These are phyloP conservation scores for Suillus tomentosus DNA, from an alignment of 768 basidiomycete species.

Conservation along the genomic window DNA sequence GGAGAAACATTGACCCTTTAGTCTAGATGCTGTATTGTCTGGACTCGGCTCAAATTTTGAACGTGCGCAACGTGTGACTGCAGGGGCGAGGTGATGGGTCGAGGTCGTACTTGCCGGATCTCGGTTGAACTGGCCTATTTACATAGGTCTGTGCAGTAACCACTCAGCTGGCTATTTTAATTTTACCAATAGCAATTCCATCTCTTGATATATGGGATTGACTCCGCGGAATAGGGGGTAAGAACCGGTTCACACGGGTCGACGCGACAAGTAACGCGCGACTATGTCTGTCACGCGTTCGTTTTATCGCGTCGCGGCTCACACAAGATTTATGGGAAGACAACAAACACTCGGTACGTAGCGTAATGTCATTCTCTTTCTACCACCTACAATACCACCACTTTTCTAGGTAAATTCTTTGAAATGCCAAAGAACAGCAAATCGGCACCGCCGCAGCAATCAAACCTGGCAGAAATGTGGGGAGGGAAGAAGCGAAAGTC, in stretches of 20 bases:
- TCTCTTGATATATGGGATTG: not conserved
- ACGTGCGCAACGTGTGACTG: too few species aligned
- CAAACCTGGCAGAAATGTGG: conserved; percentile 81
- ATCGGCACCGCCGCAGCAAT: conserved; percentile 70
- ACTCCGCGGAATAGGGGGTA: not conserved
- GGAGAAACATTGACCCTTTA: too few species aligned
- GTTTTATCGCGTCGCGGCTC: conserved; percentile 17
- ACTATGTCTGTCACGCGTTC: conserved; percentile 28
- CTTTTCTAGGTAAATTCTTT: conserved; percentile 65
- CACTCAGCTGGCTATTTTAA: not conserved
- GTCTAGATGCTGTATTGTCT: too few species aligned
- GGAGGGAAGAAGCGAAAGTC: conserved; percentile 48
- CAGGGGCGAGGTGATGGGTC: too few species aligned
- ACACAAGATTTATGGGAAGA: conserved; percentile 52
- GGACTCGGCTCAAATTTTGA: too few species aligned
- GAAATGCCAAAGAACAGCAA: conserved; percentile 71
- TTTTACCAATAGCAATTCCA: not conserved
- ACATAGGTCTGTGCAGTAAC: too few species aligned
- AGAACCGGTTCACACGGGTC: not conserved
- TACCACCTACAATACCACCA: conserved; percentile 5
- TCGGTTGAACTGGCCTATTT: not conserved
- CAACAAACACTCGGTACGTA: conserved; percentile 71
- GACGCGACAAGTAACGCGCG: conserved; percentile 11
- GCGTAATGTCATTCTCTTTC: not conserved
- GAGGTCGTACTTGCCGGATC: not conserved